Evolutionary conservation across 164 flowering plant genomes (phyloP), one percentile per base, ranked within the genome.

Genomic region (grape (Vitis vinifera)): DNA sequence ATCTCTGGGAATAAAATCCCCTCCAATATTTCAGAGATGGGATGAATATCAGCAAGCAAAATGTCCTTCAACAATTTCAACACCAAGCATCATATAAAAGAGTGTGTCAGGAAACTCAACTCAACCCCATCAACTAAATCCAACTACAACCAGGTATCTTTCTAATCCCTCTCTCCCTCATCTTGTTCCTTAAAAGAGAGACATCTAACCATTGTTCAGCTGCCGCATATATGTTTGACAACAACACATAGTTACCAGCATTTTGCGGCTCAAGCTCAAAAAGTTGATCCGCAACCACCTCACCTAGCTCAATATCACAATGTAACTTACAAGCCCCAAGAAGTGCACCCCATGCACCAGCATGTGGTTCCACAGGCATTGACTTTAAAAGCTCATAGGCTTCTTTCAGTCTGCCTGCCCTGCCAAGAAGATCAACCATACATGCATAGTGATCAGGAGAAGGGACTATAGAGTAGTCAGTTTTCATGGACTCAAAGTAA

Each of bases 301-400:
- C 81, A 11, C 83, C 94, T 57, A 90, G 65, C 53, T 80, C 86
- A 52, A 71, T 58, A 64, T 88, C 79, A 53, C 81, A 31, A 66
- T 86, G 77, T 58, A 77, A 57, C 62, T 73, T 79, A 77, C 92
- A 88, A 9, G 85, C 94, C 66, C 86, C 84, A 63, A 90, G 89
- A 68, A 88, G 85, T 11, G 94, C 85, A 64, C 88, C 94, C 91
- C 91, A 88, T 2, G 84, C 87, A 76, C 87, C 77, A 29, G 85
- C 87, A 65, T 85, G 81, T 12, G 83, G 83, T 71, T 82, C 88
- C 71, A 79, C 69, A 11, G 91, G 90, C 86, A 82, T 77, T 58
- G 76, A 73, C 37, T 73, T 79, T 57, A 89, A 27, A 55, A 90
- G 82, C 53, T 90, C 86, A 76, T 80, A 85, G 27, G 90, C 92